A percentile compares a stretch with the other conserved stretches of the same genome.
Evolutionary conservation across 164 flowering plant genomes (phyloP).

Genomic region (grape (Vitis vinifera)): DNA sequence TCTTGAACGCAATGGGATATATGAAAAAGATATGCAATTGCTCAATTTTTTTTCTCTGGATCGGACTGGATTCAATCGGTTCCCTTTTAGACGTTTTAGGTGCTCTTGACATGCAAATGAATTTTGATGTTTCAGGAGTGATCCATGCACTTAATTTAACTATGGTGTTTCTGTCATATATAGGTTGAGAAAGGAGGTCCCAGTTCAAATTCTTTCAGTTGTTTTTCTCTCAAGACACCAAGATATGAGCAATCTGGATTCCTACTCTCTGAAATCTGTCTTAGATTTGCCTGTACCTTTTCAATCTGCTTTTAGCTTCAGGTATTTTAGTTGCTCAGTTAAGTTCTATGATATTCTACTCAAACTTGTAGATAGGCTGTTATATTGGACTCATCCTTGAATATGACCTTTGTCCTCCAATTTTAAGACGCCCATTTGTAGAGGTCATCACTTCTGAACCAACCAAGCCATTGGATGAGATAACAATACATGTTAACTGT

Average conservation of each 20-base stretch:
- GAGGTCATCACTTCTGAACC: too few species aligned
- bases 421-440: too few species aligned
- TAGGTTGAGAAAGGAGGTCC: constrained; percentile 5
- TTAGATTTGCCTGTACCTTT: constrained; percentile 76
- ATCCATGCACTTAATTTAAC: background rate
- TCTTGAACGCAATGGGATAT: too few species aligned
- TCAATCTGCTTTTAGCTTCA: constrained; percentile 80
- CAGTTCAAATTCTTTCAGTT: constrained; percentile 1
- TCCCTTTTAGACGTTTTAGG: background rate
- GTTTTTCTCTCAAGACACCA: constrained; percentile 7
- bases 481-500: too few species aligned
- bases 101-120: background rate
- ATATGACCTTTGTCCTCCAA: too few species aligned
- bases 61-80: too few species aligned
- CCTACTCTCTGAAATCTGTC: constrained; percentile 68
- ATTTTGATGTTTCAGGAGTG: background rate
- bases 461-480: too few species aligned
- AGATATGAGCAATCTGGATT: constrained; percentile 49
- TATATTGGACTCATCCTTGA: background rate
- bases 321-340: constrained; percentile 36
- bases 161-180: constrained; percentile 1
- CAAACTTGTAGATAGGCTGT: background rate
- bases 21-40: too few species aligned
- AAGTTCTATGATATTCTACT: background rate
- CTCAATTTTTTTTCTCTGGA: too few species aligned